These are phyloP conservation scores for Piromyces sp. DNA, from an alignment of 192 early-diverging fungal species.

Conservation along the genomic window DNA sequence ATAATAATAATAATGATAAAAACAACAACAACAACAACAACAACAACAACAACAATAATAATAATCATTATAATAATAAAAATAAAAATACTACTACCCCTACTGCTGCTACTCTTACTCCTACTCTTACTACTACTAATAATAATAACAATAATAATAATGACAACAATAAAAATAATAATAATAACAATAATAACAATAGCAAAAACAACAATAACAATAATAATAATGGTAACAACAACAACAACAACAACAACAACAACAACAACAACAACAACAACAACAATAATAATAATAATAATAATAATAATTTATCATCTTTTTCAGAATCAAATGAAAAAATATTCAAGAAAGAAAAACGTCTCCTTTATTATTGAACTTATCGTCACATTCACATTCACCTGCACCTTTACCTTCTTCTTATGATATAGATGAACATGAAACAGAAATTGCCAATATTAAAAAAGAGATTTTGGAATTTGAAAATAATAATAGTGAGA, in stretches of 20 bases:
- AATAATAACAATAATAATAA: not conserved
- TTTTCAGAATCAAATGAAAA: not conserved
- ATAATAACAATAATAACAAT: not conserved
- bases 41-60: not conserved
- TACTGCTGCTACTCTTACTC: too few relatives aligned
- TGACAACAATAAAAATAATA: not conserved
- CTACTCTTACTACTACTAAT: too few relatives aligned
- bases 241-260: too few relatives aligned
- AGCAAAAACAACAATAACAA: not conserved
- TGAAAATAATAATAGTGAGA: not conserved
- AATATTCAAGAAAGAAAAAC: too few relatives aligned
- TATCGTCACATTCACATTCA: too few relatives aligned
- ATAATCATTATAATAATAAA: not conserved
- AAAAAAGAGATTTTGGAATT: not conserved
- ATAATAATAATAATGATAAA: not conserved
- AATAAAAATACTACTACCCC: not conserved
- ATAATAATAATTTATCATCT: not conserved
- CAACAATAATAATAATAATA: not conserved
- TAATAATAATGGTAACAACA: not conserved
- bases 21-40: not conserved
- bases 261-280: not conserved
- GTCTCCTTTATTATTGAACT: too few relatives aligned
- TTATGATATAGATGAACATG: not conserved
- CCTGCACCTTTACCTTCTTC: not conserved
- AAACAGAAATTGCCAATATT: too few relatives aligned